These are phyloP conservation scores for Entrophospora sp. DNA, from an alignment of 192 early-diverging fungal species.

Conservation along the genomic window DNA sequence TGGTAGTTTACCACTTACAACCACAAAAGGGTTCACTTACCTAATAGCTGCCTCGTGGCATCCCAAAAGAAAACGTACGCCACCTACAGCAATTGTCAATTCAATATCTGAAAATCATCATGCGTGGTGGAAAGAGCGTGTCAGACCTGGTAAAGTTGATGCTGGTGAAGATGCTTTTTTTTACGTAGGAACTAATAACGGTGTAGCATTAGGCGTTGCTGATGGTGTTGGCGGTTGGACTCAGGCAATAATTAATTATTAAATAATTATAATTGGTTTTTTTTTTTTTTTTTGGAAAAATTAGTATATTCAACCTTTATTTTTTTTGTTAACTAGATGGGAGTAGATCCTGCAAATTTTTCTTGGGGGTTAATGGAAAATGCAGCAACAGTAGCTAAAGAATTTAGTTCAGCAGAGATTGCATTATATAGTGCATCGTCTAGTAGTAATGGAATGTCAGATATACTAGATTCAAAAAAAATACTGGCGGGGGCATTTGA, in stretches of 20 bases:
- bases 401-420: conserved; percentile 9
- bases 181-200: conserved; percentile 38
- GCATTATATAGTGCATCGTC: conserved; percentile 2
- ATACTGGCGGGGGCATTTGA: conserved; percentile 44
- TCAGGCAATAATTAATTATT: conserved; percentile 35
- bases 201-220: conserved; percentile 49
- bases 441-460: background rate
- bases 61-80: conserved; percentile 18
- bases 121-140: conserved; percentile 35
- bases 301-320: too few relatives aligned
- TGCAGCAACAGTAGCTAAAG: conserved; percentile 40
- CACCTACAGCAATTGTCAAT: background rate
- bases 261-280: conserved; percentile 6
- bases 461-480: conserved; percentile 38
- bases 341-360: conserved; percentile 41
- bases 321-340: conserved; percentile 20
- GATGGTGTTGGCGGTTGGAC: conserved; percentile 56
- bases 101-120: background rate
- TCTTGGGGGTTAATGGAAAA: conserved; percentile 57
- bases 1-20: background rate
- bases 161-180: conserved; percentile 57
- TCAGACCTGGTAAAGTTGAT: conserved; percentile 45
- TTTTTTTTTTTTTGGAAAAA: conserved; percentile 7
- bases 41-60: conserved; percentile 15
- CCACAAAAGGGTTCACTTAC: conserved; percentile 17